These are phyloP conservation scores for Xylariaceae sp. DNA, from an alignment of 2,329 filamentous ascomycete genomes.

Conservation along the genomic window DNA sequence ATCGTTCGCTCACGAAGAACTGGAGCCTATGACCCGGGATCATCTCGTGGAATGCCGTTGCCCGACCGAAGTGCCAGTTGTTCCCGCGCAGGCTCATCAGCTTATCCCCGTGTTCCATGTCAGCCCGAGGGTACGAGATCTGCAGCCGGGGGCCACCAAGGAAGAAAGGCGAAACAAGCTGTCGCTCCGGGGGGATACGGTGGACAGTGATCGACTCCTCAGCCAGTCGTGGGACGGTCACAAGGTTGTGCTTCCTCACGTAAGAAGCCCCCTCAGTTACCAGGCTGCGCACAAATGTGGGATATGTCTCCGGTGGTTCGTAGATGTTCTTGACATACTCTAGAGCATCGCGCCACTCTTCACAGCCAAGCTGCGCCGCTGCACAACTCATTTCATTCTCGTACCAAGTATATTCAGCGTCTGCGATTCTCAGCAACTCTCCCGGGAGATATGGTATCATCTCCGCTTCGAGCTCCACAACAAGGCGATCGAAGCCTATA, in stretches of 20 bases:
- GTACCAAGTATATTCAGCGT: slow-evolving; percentile 51
- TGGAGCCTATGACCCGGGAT: slow-evolving; percentile 56
- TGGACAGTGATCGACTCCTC: slow-evolving; percentile 50
- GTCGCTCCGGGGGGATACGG: slow-evolving; percentile 50
- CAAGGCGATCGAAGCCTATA: slow-evolving; percentile 46
- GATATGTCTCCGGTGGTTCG: slow-evolving; percentile 50
- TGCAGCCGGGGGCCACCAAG: slow-evolving; percentile 50
- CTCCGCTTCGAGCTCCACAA: slow-evolving; percentile 49
- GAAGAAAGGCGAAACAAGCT: slow-evolving; percentile 56
- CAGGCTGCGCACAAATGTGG: slow-evolving; percentile 46
- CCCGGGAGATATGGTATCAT: slow-evolving; percentile 55
- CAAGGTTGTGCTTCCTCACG: slow-evolving; percentile 48
- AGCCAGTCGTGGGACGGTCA: slow-evolving; percentile 50
- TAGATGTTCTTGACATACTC: slow-evolving; percentile 52
- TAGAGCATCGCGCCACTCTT: slow-evolving; percentile 48
- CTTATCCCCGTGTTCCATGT: slow-evolving; percentile 50
- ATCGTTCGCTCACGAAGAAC: slow-evolving; percentile 42
- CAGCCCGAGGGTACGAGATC: slow-evolving; percentile 50
- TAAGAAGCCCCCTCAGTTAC: slow-evolving; percentile 48
- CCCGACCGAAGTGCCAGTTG: slow-evolving; percentile 51
- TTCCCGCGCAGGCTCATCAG: slow-evolving; percentile 57
- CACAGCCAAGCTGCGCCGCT: slow-evolving; percentile 43
- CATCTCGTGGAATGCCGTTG: slow-evolving; percentile 58
- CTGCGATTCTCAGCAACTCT: slow-evolving; percentile 47
- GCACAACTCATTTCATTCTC: slow-evolving; percentile 49